Evolutionary conservation across 169 alveolate species (phyloP).

Genomic region (Plasmodium reichenowi): DNA sequence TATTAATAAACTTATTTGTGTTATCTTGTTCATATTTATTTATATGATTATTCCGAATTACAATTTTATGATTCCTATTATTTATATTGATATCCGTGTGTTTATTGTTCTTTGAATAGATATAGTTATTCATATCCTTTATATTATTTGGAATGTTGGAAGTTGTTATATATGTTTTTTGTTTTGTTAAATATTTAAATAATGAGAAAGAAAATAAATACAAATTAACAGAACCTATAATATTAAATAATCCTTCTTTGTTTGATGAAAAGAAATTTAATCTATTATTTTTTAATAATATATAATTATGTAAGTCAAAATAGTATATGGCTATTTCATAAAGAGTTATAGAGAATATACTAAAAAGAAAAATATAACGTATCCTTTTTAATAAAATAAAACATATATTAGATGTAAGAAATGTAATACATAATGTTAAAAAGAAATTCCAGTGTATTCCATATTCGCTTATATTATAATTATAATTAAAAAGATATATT

Average conservation of each 20-base stretch:
- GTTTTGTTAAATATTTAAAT: not conserved
- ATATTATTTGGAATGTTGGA: not conserved
- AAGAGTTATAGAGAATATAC: slow-evolving; percentile 9
- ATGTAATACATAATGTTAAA: slow-evolving; percentile 24
- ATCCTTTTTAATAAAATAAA: slow-evolving; percentile 2
- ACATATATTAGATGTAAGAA: slow-evolving; percentile 14
- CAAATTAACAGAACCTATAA: slow-evolving; percentile 45
- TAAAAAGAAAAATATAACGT: slow-evolving; percentile 13
- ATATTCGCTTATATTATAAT: slow-evolving; percentile 50
- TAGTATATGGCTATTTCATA: slow-evolving; percentile 25
- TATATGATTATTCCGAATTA: too few species aligned
- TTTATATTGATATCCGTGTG: too few species aligned
- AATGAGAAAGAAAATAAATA: slow-evolving; percentile 28
- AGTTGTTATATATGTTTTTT: not conserved
- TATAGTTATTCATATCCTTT: not conserved
- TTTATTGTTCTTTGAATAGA: not conserved
- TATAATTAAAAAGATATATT: slow-evolving; percentile 29
- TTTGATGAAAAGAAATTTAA: slow-evolving; percentile 24
- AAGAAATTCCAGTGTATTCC: slow-evolving; percentile 67
- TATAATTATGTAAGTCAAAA: slow-evolving; percentile 16
- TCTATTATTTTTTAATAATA: slow-evolving; percentile 15
- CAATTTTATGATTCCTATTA: too few species aligned
- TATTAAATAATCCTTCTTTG: slow-evolving; percentile 60
- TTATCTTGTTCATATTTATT: not conserved
- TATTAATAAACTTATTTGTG: not conserved